Base-by-base conservation (phyloP, 345 rosid genomes). In the Rhodamnia rubescens region DNA sequence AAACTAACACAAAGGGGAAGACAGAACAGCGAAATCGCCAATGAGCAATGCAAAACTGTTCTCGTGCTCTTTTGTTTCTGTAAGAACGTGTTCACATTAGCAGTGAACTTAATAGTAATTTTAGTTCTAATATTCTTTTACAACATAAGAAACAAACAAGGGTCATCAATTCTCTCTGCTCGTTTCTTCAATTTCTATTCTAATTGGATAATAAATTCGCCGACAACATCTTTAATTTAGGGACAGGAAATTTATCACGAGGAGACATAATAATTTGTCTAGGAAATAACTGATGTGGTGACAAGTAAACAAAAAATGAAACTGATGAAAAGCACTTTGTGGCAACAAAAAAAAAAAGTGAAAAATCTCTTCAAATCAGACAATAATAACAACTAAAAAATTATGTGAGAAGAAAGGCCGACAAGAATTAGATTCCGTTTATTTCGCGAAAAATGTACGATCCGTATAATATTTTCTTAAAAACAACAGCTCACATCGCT, bases 381-480 rank as follows among this genome's bases (percentile, higher is more conserved):
- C 11, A 29, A 61, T 0, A 15, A 61, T 27, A 14, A 61, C 16
- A 18, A 29, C 2, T 14, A 3, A 29, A 61, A 61, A 27, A 27
- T 32, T 61, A 61, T 27, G 21, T 61, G 21, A 61, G 74, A 61
- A 18, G 74, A 52, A 52, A 13, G 1, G 18, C 18, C 0, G 6
- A 27, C 1, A 59, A 6, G 5, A 59, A 59, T 27, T 1, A 13
- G 0, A 58, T 58, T 58, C 1, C 8, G 6, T 58, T 58, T 58
- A 16, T 58, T 58, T n/a, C 5, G 16, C 0, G 0, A 7, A 58
- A n/a, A 58, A 58, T 0, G 4, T n/a, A n/a, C 12, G 32, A n/a
- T 50, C 13, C 4, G 8, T 42, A 42, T 42, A 42, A 42, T 42
- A 42, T 4, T 50, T 50, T 10, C 11, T 49, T 49, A 49, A 49